Base-by-base conservation (phyloP, 202 grass and related monocot genomes). In the Setaria italica region DNA sequence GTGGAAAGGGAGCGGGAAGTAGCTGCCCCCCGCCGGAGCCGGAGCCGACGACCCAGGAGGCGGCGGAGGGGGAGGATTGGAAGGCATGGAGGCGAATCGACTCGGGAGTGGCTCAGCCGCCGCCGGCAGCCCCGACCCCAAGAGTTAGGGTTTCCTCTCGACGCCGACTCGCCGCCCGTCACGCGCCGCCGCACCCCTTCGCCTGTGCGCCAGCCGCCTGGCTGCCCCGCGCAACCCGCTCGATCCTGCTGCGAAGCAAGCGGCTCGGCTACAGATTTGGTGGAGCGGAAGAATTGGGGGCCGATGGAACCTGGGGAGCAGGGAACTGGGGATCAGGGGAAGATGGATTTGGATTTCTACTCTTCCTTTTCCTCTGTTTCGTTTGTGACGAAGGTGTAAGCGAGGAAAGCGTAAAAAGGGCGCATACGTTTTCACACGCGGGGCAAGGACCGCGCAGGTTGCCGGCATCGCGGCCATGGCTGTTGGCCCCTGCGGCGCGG, bases 1-100 rank as follows among this genome's bases (percentile, higher is more conserved):
- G 86, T 99, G 96, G 84, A 99, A 99, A n/a, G 96, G 96, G 39
- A 92, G 90, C 17, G 96, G 96, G 86, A 99, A 99, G 76, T 95
- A 95, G 43, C 64, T 86, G 75, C n/a, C 19, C 21, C 81, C 79
- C 46, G 74, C 77, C 43, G 79, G 58, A 15, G 74, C 80, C 34
- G 83, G 32, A 5, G 76, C 29, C 14, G 92, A 77, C 9, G 89
- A 87, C 49, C 89, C 85, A 2, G 89, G 88, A 47, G 79, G 84
- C 33, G 60, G 60, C 60, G 84, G 85, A 1, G 80, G 85, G 3
- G 88, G 83, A 42, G 80, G 84, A 45, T 86, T 90, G 32, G 75
- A 11, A 71, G 66, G 17, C 80, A 82, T 82, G 41, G 41, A 9
- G 39, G 53, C 16, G 66, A 16, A 57, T 45, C 32, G 66, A 59